Evolutionary conservation across 305 asterid genomes (phyloP).

Genomic region (Coffea humblotiana): DNA sequence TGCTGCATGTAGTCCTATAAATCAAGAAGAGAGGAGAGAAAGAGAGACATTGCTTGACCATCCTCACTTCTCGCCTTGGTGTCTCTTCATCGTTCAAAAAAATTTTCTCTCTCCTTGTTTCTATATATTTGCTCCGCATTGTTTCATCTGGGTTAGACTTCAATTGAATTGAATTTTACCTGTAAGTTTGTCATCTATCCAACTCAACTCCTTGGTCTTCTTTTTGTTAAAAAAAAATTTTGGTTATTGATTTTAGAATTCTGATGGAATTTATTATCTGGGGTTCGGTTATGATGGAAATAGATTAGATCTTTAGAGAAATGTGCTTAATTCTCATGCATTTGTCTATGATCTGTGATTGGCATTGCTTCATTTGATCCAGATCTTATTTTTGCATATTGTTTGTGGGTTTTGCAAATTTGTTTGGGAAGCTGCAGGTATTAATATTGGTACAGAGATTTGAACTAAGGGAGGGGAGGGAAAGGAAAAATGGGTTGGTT

Average conservation of each 20-base stretch:
- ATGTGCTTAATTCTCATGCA: slow-evolving; percentile 7
- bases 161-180: slow-evolving; percentile 11
- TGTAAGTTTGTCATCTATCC: slow-evolving; percentile 16
- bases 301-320: slow-evolving; percentile 36
- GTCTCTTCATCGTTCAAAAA: slow-evolving; percentile 19
- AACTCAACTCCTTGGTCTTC: background rate
- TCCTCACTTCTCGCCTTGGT: slow-evolving; percentile 13
- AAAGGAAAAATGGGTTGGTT: background rate
- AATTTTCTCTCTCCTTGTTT: background rate
- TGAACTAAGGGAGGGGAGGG: background rate
- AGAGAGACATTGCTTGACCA: slow-evolving; percentile 4
- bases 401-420: slow-evolving; percentile 5
- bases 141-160: slow-evolving; percentile 13
- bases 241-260: background rate
- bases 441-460: background rate
- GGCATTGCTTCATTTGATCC: slow-evolving; percentile 26
- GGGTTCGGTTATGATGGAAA: slow-evolving; percentile 12
- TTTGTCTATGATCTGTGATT: slow-evolving; percentile 20
- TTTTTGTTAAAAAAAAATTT: too few relatives aligned
- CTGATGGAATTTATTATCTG: slow-evolving; percentile 9
- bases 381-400: slow-evolving; percentile 26
- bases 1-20: slow-evolving; percentile 4
- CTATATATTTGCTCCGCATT: slow-evolving; percentile 6
- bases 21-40: background rate
- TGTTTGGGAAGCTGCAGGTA: background rate